Percentiles rank a stretch among this genome's conserved stretches.
Evolutionary conservation across 805 yeast genomes (phyloP).

Genomic region (Saccharomycopsis babjevae): DNA sequence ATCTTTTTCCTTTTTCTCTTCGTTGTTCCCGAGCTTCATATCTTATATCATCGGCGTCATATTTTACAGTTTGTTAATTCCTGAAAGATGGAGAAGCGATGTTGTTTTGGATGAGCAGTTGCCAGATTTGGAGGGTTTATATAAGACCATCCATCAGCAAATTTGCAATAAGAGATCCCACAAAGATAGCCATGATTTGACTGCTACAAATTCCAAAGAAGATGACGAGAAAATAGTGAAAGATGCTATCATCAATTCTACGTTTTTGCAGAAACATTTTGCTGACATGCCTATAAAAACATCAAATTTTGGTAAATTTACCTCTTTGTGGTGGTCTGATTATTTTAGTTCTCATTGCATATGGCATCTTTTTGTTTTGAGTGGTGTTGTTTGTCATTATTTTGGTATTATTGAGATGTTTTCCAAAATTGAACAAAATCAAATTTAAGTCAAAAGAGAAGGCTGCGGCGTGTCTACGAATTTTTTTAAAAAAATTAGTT

Average conservation of each 20-base stretch:
- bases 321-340: slow-evolving; percentile 78
- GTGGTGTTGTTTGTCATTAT: slow-evolving; percentile 88
- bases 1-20: slow-evolving; percentile 48
- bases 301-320: slow-evolving; percentile 28
- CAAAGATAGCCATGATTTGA: neutral
- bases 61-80: slow-evolving; percentile 78
- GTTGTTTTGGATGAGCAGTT: slow-evolving; percentile 39
- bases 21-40: slow-evolving; percentile 58
- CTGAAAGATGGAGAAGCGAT: slow-evolving; percentile 80
- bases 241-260: slow-evolving; percentile 21
- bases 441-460: neutral
- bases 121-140: slow-evolving; percentile 25
- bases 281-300: slow-evolving; percentile 31
- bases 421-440: slow-evolving; percentile 5
- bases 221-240: neutral
- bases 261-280: slow-evolving; percentile 31
- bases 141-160: slow-evolving; percentile 8
- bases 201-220: neutral
- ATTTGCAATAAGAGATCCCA: slow-evolving; percentile 24
- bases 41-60: slow-evolving; percentile 79
- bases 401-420: slow-evolving; percentile 67
- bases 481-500: no score
- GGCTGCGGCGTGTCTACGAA: no score
- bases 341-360: slow-evolving; percentile 75
- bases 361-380: slow-evolving; percentile 87